Base-by-base conservation (phyloP, 2,329 filamentous ascomycete genomes). In the Penicillium sp. region DNA sequence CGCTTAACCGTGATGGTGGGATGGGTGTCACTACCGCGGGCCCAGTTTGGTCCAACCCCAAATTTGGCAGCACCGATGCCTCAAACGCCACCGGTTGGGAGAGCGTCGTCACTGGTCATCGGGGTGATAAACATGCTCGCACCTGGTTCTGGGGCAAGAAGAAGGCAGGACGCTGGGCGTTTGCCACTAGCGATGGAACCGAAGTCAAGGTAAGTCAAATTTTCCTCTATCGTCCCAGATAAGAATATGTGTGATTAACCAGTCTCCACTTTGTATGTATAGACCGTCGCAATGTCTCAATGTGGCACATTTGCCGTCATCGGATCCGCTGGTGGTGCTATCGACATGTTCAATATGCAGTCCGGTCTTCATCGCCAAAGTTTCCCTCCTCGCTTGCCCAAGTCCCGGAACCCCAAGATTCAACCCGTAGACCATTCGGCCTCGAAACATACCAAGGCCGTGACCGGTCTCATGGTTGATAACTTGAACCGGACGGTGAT, bases 91-190 rank as follows among this genome's bases (percentile, higher is more conserved):
- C 93, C 2, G 95, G 95, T 1, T 99, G 95, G 95, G 96, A 99
- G 77, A 97, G 94, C 73, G 89, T 99, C 7, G 87, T 99, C 2
- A 99, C 95, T 4, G 94, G 93, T 10, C 96, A 99, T 75, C 89
- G 89, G 72, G 88, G 90, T 56, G 94, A 98, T 72, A 85, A 88
- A 49, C 91, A 87, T 73, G 95, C 93, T 19, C 88, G 95, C 57
- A 98, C 95, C 1, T 99, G 95, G 95, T 97, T 97, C 79, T 98
- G 95, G 93, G 95, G 94, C 6, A 89, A 92, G 60, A 97, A 96
- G 79, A 89, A 90, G 70, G 93, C 95, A 53, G 95, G 95, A 12
- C 86, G 95, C 65, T 99, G 95, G 95, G 90, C 91, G 0, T 92
- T 99, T 69, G 88, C 91, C 67, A 97, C 93, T 0, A 86, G 90